These are phyloP conservation scores for Aureoboletus auriporus DNA, from an alignment of 768 basidiomycete species.

Conservation along the genomic window DNA sequence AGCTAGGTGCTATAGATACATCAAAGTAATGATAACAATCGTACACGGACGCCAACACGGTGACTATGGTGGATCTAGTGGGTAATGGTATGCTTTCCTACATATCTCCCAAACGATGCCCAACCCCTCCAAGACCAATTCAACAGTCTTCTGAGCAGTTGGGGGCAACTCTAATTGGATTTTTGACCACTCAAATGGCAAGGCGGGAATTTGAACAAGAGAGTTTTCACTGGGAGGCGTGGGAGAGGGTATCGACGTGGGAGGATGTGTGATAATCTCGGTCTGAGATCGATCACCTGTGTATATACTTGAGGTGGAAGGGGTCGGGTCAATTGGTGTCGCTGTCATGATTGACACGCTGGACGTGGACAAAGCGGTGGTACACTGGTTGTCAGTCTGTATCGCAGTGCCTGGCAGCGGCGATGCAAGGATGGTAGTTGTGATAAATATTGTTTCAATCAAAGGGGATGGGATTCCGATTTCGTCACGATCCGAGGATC, in stretches of 20 bases:
- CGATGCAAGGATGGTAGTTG: slow-evolving; percentile 21
- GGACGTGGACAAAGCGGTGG: slow-evolving; percentile 5
- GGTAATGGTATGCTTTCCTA: slow-evolving; percentile 32
- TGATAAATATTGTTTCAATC: slow-evolving; percentile 28
- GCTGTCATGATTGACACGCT: slow-evolving; percentile 7
- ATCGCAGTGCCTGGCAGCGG: slow-evolving; percentile 5
- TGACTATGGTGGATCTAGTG: slow-evolving; percentile 31
- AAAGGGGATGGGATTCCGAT: slow-evolving; percentile 1
- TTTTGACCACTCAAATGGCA: slow-evolving; percentile 28
- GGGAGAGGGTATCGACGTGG: slow-evolving; percentile 11
- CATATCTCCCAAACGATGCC: slow-evolving; percentile 28
- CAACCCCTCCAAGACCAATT: slow-evolving; percentile 26
- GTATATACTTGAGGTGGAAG: slow-evolving; percentile 4
- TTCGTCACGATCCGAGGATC: slow-evolving; percentile 4
- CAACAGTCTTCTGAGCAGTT: slow-evolving; percentile 16
- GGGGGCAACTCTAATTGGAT: slow-evolving; percentile 26
- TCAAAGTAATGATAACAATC: slow-evolving; percentile 2
- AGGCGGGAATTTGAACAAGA: slow-evolving; percentile 12
- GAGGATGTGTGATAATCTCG: slow-evolving; percentile 8
- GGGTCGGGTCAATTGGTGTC: slow-evolving; percentile 1
- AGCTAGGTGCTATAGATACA: slow-evolving; percentile 12
- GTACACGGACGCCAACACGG: not conserved
- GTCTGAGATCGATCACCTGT: slow-evolving; percentile 10
- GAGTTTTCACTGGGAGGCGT: slow-evolving; percentile 15
- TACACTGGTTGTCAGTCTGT: not conserved